Percentiles rank a stretch among this genome's conserved stretches.
phyloP scores from a whole-genome alignment of 1,139 yeast genomes.

The Candida anutae region DNA sequence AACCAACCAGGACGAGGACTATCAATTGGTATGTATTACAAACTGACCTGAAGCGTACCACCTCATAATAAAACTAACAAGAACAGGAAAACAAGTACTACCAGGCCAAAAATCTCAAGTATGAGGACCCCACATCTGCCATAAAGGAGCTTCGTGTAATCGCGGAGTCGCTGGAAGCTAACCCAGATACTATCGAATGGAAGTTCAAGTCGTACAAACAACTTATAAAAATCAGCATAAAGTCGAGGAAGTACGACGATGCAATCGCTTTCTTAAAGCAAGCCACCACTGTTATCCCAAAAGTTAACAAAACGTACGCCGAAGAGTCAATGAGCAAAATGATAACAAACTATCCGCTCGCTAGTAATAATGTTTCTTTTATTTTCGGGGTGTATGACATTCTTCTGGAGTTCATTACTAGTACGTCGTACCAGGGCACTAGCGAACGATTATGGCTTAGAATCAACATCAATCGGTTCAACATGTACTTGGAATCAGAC shows the following conservation, averaged over 20 bases:
- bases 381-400: slow-evolving; percentile 23
- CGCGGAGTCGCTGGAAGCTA: slow-evolving; percentile 2
- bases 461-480: slow-evolving; percentile 45
- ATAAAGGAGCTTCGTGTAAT: slow-evolving; percentile 8
- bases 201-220: slow-evolving; percentile 62
- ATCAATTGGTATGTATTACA: slow-evolving; percentile 16
- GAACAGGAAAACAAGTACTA: slow-evolving; percentile 49
- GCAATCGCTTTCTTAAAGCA: slow-evolving; percentile 23
- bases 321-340: slow-evolving; percentile 58
- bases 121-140: slow-evolving; percentile 38
- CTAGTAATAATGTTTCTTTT: slow-evolving; percentile 19
- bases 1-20: slow-evolving; percentile 16
- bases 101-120: slow-evolving; percentile 55
- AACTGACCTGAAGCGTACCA: not conserved
- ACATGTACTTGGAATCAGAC: slow-evolving; percentile 34
- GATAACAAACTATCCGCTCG: slow-evolving; percentile 36
- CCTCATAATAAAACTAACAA: slow-evolving; percentile 12
- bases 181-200: slow-evolving; percentile 25
- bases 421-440: slow-evolving; percentile 10
- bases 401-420: slow-evolving; percentile 15
- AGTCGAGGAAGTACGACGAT: slow-evolving; percentile 22
- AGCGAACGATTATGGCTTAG: slow-evolving; percentile 53
- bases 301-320: slow-evolving; percentile 39
- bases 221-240: slow-evolving; percentile 46
- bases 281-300: slow-evolving; percentile 17